Percentiles rank a stretch among this genome's conserved stretches.
Conservation (phyloP, 805 yeast species). For the Candida parachauliodes region DNA sequence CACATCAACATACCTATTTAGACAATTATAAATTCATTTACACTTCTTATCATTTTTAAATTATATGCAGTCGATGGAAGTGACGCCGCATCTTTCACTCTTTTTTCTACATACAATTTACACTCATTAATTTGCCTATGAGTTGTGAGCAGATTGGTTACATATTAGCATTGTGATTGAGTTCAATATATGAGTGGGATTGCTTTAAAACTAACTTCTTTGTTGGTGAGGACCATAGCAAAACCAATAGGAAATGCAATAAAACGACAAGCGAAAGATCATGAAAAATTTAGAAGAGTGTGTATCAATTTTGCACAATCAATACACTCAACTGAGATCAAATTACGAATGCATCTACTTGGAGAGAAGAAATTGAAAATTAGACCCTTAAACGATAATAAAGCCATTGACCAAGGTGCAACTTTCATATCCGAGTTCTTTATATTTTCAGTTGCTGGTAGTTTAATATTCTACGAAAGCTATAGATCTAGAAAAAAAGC, state of each 20-base stretch:
- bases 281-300: conserved; percentile 53
- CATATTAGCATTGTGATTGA: too few relatives aligned
- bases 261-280: conserved; percentile 73
- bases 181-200: conserved; percentile 68
- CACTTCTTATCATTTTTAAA: too few relatives aligned
- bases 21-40: too few relatives aligned
- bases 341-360: conserved; percentile 55
- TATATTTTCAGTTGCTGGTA: conserved; percentile 77
- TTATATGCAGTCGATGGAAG: too few relatives aligned
- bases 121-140: not conserved
- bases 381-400: conserved; percentile 76
- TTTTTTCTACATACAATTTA: not conserved
- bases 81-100: not conserved
- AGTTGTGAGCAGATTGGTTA: too few relatives aligned
- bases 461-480: conserved; percentile 68
- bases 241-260: conserved; percentile 73
- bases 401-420: conserved; percentile 82
- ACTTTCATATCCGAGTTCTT: conserved; percentile 72
- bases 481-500: conserved; percentile 66
- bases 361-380: conserved; percentile 54
- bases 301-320: conserved; percentile 74
- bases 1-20: too few relatives aligned
- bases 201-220: conserved; percentile 68
- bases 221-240: conserved; percentile 69
- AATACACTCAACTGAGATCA: conserved; percentile 62